Percentiles rank a stretch among this genome's conserved stretches.
Evolutionary conservation across 2,329 filamentous ascomycete species (phyloP).

Genomic region (Cladophialophora immunda): DNA sequence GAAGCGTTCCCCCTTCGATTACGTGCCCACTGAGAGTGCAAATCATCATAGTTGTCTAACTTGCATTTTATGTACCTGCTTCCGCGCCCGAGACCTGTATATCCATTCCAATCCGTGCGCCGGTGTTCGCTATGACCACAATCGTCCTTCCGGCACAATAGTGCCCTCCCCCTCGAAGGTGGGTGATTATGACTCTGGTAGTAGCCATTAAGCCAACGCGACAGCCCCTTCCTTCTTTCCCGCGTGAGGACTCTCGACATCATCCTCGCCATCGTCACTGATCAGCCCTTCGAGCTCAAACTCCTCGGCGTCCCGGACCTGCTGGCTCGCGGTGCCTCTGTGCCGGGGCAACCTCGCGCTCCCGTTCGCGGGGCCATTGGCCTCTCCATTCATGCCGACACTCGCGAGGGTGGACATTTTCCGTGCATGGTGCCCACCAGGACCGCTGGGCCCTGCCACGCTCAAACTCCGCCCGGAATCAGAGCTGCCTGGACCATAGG

Average conservation of each 20-base stretch:
- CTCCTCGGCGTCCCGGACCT: conserved; percentile 82
- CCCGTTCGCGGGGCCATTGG: conserved; percentile 30
- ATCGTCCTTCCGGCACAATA: background rate
- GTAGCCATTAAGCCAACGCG: conserved; percentile 11
- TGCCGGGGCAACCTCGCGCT: conserved; percentile 34
- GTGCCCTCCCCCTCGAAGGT: background rate
- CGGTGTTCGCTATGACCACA: background rate
- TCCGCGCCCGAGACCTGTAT: background rate
- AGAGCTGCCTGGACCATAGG: background rate
- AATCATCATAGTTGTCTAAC: background rate
- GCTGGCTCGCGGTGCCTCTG: conserved; percentile 48
- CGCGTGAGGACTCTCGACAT: conserved; percentile 24
- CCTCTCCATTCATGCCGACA: conserved; percentile 33
- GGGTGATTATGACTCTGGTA: background rate
- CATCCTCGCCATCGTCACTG: conserved; percentile 67
- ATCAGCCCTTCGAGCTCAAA: conserved; percentile 93
- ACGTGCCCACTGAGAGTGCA: background rate
- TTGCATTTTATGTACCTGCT: background rate
- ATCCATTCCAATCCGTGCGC: background rate
- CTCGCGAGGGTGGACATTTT: conserved; percentile 24
- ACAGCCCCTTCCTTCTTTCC: conserved; percentile 29
- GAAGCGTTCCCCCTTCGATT: background rate
- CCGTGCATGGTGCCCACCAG: conserved; percentile 9
- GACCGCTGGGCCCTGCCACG: conserved; percentile 27
- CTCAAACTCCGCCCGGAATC: conserved; percentile 19